Evolutionary conservation across 1,139 yeast genomes (phyloP).

Genomic region (Blastobotrys malaysiensis): DNA sequence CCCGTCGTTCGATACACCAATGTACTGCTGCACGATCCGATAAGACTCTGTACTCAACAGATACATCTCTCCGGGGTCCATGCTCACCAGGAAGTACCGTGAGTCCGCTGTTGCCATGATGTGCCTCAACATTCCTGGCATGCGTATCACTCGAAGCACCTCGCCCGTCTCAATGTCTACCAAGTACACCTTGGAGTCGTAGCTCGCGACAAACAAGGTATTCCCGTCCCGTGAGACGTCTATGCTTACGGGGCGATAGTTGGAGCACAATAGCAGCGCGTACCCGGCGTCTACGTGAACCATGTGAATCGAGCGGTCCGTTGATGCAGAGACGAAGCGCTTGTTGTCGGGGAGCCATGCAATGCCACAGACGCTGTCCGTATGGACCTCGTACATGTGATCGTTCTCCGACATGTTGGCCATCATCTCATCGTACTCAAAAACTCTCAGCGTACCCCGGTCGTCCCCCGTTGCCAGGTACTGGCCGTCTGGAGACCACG

Average conservation of each 20-base stretch:
- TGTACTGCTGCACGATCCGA: conserved; percentile 52
- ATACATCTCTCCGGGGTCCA: conserved; percentile 75
- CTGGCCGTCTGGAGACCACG: conserved; percentile 68
- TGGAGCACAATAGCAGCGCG: conserved; percentile 36
- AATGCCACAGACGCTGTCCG: conserved; percentile 52
- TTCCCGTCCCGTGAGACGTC: conserved; percentile 63
- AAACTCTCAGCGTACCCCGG: neutral
- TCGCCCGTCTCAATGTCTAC: neutral
- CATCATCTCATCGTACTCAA: neutral
- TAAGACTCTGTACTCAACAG: conserved; percentile 60
- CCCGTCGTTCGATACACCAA: conserved; percentile 63
- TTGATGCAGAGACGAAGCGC: conserved; percentile 67
- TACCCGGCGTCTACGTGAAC: conserved; percentile 47
- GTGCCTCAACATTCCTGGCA: conserved; percentile 45
- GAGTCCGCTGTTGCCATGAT: conserved; percentile 38
- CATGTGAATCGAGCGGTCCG: conserved; percentile 65
- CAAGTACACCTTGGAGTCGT: conserved; percentile 33
- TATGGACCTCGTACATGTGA: conserved; percentile 5
- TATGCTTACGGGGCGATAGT: conserved; percentile 60
- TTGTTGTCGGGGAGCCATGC: conserved; percentile 66
- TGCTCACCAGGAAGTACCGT: conserved; percentile 50
- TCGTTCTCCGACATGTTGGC: conserved; percentile 1
- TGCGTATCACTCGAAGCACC: conserved; percentile 28
- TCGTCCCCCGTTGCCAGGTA: neutral
- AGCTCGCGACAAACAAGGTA: conserved; percentile 57